Evolutionary conservation across 805 yeast species (phyloP).

Genomic region (Candida nemodendra): DNA sequence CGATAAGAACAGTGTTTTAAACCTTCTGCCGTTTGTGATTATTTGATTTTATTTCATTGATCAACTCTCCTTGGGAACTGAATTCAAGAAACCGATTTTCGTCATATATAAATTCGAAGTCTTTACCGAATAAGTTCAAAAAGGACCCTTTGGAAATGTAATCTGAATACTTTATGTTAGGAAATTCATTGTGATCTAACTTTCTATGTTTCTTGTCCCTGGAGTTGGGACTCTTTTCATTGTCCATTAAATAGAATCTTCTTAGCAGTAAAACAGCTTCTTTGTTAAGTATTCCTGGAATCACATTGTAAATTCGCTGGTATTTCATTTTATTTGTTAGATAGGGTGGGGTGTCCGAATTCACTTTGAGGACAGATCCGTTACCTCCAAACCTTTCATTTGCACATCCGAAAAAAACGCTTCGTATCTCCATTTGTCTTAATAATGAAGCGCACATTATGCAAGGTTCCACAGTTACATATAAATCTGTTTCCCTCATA

Average conservation of each 20-base stretch:
- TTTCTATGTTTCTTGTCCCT: constrained; percentile 68
- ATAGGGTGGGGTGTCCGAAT: constrained; percentile 37
- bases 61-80: constrained; percentile 14
- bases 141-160: constrained; percentile 56
- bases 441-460: constrained; percentile 96
- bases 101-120: constrained; percentile 26
- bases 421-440: constrained; percentile 70
- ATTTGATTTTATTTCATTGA: too few species aligned
- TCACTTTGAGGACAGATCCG: constrained; percentile 74
- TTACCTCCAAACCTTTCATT: constrained; percentile 97
- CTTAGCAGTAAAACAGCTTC: constrained; percentile 84
- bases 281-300: constrained; percentile 75
- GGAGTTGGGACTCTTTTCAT: constrained; percentile 81
- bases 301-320: constrained; percentile 46
- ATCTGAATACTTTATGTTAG: constrained; percentile 53
- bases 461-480: constrained; percentile 97
- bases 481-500: constrained; percentile 61
- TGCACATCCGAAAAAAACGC: constrained; percentile 87
- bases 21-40: too few species aligned
- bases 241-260: constrained; percentile 81
- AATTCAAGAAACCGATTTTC: constrained; percentile 26
- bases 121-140: constrained; percentile 46
- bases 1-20: too few species aligned
- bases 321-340: constrained; percentile 9
- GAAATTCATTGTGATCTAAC: constrained; percentile 56